Base-by-base conservation (phyloP, 2,329 filamentous ascomycete genomes). In the Myriosclerotinia scirpicola region DNA sequence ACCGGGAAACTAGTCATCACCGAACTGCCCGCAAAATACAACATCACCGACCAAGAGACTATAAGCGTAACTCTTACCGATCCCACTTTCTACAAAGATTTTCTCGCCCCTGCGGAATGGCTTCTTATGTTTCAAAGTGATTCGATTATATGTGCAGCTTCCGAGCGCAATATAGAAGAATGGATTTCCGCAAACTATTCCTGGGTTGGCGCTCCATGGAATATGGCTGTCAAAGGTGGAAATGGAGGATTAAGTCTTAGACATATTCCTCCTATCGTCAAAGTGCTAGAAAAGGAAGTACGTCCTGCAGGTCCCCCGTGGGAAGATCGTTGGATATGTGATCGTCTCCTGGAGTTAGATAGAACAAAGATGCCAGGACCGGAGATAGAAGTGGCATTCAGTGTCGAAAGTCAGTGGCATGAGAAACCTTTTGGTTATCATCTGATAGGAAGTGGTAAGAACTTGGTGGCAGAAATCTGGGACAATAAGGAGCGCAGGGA, bases 81-180 rank as follows among this genome's bases (percentile, higher is more conserved):
- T 68, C 64, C 77, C 0, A 78, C 81, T 61, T 82, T 86, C 70
- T 87, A 86, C 72, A 76, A 81, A 70, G 80, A 83, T 67, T 79
- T 84, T 54, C 73, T 85, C 7, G 78, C 81, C 0, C 79, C 78
- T 0, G 82, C 81, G 11, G 83, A 85, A 74, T 84, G 82, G 79
- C 75, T 86, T 15, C 77, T 87, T 54, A 81, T 82, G 69, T 86
- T 81, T 70, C 82, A 85, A 70, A 78, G 80, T 15, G 84, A 86
- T 71, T 83, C 81, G 69, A 84, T 86, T 48, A 76, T 86, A 44
- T 86, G 84, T 70, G 80, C 83, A 65, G 85, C 85, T 72, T 81
- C 82, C 6, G 76, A 78, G 12, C 76, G 69, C 30, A 82, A 80
- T 65, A 73, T 86, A 42, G 81, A 86, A 70, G 82, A 84, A 8